These are phyloP conservation scores for Penstemon barbatus DNA, from an alignment of 257 asterid species.

Conservation along the genomic window DNA sequence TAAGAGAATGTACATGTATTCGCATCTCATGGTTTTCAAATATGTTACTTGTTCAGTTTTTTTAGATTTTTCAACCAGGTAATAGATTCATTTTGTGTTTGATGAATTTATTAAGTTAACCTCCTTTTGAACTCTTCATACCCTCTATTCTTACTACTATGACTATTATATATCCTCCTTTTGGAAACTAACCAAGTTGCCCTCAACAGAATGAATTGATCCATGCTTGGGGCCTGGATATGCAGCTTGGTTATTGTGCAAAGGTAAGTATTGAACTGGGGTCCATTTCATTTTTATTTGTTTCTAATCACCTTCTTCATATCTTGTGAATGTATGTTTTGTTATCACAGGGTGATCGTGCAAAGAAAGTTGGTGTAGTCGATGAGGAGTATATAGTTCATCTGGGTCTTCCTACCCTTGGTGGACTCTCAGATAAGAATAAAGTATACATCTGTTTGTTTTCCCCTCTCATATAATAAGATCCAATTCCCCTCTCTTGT, in stretches of 20 bases:
- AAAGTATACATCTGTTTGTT: slow-evolving; percentile 37
- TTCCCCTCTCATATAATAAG: neutral
- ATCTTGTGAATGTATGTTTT: slow-evolving; percentile 11
- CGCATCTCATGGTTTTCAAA: too few species aligned
- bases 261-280: slow-evolving; percentile 52
- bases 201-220: slow-evolving; percentile 76
- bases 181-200: slow-evolving; percentile 16
- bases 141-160: neutral
- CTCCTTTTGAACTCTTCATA: neutral
- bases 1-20: too few species aligned
- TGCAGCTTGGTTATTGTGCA: slow-evolving; percentile 92
- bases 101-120: neutral
- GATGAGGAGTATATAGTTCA: slow-evolving; percentile 70
- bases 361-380: slow-evolving; percentile 76
- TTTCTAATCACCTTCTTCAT: slow-evolving; percentile 2
- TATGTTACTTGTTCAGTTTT: neutral
- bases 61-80: neutral
- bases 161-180: neutral
- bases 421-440: slow-evolving; percentile 45
- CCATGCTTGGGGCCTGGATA: slow-evolving; percentile 97
- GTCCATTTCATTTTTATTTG: neutral
- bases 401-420: slow-evolving; percentile 76
- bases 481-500: neutral
- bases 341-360: slow-evolving; percentile 66
- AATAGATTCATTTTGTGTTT: too few species aligned